Base-by-base conservation (phyloP, 805 yeast genomes). In the Candida sanyiensis region DNA sequence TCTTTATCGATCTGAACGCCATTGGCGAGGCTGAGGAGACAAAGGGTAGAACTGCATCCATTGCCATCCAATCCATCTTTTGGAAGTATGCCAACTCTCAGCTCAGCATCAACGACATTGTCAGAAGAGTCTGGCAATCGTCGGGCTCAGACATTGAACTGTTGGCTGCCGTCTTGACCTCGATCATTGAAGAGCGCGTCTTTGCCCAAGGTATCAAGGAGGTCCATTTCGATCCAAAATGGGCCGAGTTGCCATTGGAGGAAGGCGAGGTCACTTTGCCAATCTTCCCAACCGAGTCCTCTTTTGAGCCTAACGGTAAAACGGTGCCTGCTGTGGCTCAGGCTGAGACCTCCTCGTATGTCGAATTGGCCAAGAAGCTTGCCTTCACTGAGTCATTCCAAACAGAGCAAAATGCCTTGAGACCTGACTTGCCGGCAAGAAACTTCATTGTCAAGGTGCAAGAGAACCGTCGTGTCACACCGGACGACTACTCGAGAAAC, bases 401-500 rank as follows among this genome's bases (percentile, higher is more conserved):
- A 13, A 67, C 77, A 34, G 49, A 61, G n/a, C 36, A 33, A 7
- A 58, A 67, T 33, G 66, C 70, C 7, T 70, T 90, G 56, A 82
- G 96, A 66, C 97, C 97, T 20, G 97, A 90, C 52, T 69, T 86
- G 46, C 87, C 96, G 17, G 82, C 83, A 36, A 70, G 81, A 58
- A 88, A 84, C 66, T 88, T 79, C 55, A 73, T 88, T 36, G 94
- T 88, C 40, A 86, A 82, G 61, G 97, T 90, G 38, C 83, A 87
- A 62, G 93, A 84, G 58, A 89, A 89, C 70, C 82, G 79, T 67
- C 77, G 97, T 54, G 82, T 90, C 46, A 90, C 97, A 15, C 97
- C 97, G 6, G 56, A 54, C 26, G 89, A 85, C 53, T 90, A 90
- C 63, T 86, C 85, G 46, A 85, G 97, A 68, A 84, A 90, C 64